phyloP scores from a whole-genome alignment of 2,329 filamentous ascomycete species.

The Cladosporium sp. region DNA sequence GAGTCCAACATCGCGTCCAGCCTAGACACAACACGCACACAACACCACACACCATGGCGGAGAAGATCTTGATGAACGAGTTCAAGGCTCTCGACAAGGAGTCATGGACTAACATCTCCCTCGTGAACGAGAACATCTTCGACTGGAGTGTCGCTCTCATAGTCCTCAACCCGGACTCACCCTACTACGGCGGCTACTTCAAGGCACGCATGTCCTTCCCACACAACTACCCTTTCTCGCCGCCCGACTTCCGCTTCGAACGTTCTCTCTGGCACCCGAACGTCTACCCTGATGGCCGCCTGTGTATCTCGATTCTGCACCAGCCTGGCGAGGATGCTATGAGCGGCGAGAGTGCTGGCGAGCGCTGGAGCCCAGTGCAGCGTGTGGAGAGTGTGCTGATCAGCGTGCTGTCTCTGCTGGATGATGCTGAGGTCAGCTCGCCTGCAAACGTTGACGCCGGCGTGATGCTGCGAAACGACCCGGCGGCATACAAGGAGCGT shows the following conservation, averaged over 20 bases:
- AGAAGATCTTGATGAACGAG: conserved; percentile 87
- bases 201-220: conserved; percentile 88
- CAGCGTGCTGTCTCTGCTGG: conserved; percentile 85
- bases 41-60: conserved; percentile 50
- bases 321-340: conserved; percentile 87
- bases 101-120: conserved; percentile 90
- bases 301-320: conserved; percentile 97
- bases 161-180: conserved; percentile 87
- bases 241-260: conserved; percentile 85
- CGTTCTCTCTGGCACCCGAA: conserved; percentile 87
- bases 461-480: conserved; percentile 76
- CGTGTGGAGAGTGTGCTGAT: conserved; percentile 93
- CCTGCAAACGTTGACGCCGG: conserved; percentile 94
- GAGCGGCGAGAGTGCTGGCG: conserved; percentile 84
- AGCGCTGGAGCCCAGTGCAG: conserved; percentile 93
- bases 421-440: conserved; percentile 90
- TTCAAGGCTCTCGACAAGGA: conserved; percentile 79
- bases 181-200: conserved; percentile 92
- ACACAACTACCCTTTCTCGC: conserved; percentile 83
- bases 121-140: conserved; percentile 80
- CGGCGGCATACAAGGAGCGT: conserved; percentile 66
- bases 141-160: conserved; percentile 86
- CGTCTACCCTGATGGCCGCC: conserved; percentile 82
- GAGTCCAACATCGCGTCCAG: not conserved
- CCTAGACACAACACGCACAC: not conserved